Evolutionary conservation across 2,329 filamentous ascomycete species (phyloP).

Genomic region (Lomentospora prolificans): DNA sequence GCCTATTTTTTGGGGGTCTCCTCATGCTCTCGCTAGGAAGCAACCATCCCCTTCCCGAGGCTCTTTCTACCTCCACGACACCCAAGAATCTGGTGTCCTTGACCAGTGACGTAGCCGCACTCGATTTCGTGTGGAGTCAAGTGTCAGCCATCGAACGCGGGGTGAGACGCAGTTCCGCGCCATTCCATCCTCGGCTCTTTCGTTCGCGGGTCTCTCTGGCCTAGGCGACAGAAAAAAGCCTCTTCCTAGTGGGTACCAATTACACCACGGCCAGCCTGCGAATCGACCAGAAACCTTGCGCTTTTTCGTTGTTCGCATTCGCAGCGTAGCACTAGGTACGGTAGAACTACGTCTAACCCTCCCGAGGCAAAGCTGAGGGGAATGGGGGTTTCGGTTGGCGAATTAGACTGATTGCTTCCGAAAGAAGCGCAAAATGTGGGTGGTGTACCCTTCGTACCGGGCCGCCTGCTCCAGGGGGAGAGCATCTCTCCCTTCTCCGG

Average conservation of each 20-base stretch:
- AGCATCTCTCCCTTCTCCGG: neutral
- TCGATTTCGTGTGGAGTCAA: neutral
- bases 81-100: neutral
- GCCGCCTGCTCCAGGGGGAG: too few relatives aligned
- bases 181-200: constrained; percentile 2
- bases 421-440: neutral
- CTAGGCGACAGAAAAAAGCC: neutral
- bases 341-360: neutral
- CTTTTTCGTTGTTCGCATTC: constrained; percentile 1
- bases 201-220: neutral
- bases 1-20: neutral
- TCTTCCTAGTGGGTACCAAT: neutral
- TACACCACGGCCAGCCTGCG: neutral
- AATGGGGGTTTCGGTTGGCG: neutral
- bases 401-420: neutral
- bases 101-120: constrained; percentile 1
- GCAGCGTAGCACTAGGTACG: neutral
- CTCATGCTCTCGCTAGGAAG: neutral
- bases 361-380: neutral
- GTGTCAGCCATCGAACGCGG: neutral
- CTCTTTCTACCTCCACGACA: neutral
- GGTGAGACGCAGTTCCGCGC: neutral
- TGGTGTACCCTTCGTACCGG: too few relatives aligned
- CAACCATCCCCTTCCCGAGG: constrained; percentile 1
- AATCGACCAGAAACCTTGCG: neutral